phyloP scores from a whole-genome alignment of 148 eudicot species.

The Rhododendron simsii region DNA sequence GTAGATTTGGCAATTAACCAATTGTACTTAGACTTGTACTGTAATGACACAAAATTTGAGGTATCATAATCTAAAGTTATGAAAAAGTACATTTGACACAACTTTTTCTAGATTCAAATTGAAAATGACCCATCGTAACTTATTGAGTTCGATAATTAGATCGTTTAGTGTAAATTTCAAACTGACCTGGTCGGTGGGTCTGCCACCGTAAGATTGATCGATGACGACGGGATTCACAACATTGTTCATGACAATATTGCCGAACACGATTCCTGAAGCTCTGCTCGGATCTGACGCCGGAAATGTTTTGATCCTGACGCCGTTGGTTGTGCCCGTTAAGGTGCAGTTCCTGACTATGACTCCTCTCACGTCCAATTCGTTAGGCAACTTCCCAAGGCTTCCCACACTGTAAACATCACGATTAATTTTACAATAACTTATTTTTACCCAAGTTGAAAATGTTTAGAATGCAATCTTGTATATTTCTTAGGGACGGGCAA shows the following conservation, averaged over 20 bases:
- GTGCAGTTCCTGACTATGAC: slow-evolving; percentile 45
- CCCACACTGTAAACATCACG: slow-evolving; percentile 40
- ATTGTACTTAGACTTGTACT: too few species aligned
- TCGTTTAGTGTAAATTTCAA: not conserved
- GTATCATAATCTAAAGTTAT: too few species aligned
- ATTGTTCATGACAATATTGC: slow-evolving; percentile 39
- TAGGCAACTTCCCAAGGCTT: slow-evolving; percentile 61
- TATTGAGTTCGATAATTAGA: too few species aligned
- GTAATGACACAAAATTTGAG: too few species aligned
- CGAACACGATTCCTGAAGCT: slow-evolving; percentile 35
- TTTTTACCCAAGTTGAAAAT: too few species aligned
- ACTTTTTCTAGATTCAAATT: too few species aligned
- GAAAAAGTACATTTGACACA: too few species aligned
- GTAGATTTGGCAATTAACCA: too few species aligned
- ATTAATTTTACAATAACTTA: too few species aligned
- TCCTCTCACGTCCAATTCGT: slow-evolving; percentile 59
- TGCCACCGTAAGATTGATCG: slow-evolving; percentile 52
- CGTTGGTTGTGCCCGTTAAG: slow-evolving; percentile 47
- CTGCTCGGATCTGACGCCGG: slow-evolving; percentile 26
- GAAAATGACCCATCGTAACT: too few species aligned
- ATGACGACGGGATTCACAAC: slow-evolving; percentile 62
- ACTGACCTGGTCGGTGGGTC: slow-evolving; percentile 15
- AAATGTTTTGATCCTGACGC: slow-evolving; percentile 68
- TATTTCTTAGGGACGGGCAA: too few species aligned
- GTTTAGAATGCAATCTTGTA: too few species aligned